phyloP scores from a whole-genome alignment of 257 asterid species.

The Solanum neorickii region DNA sequence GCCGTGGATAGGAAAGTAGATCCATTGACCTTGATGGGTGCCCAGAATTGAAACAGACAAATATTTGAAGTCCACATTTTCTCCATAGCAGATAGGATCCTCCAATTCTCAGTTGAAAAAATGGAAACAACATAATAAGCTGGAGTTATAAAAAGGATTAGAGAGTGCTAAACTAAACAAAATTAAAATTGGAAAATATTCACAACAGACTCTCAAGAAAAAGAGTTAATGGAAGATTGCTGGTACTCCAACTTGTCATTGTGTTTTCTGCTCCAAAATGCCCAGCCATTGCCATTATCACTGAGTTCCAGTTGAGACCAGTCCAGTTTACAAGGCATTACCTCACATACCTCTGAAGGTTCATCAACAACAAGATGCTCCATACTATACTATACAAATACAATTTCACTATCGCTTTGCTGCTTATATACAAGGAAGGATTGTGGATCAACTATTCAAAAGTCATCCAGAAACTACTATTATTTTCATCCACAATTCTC shows the following conservation, averaged over 20 bases:
- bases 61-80: accelerated
- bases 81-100: no score
- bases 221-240: no score
- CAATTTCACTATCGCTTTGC: no score
- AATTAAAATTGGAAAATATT: neutral
- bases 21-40: no score
- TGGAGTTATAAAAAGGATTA: neutral
- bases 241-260: no score
- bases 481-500: no score
- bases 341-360: neutral
- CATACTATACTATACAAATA: neutral
- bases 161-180: accelerated
- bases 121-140: neutral
- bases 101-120: neutral
- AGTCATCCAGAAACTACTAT: no score
- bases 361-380: accelerated
- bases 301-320: accelerated
- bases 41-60: no score
- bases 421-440: no score
- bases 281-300: no score
- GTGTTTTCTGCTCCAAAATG: neutral
- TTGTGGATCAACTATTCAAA: no score
- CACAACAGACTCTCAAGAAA: neutral
- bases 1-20: no score
- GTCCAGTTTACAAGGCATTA: neutral